Base-by-base conservation (phyloP, 1,284 basidiomycete species). In the Chalciporus piperatoides region DNA sequence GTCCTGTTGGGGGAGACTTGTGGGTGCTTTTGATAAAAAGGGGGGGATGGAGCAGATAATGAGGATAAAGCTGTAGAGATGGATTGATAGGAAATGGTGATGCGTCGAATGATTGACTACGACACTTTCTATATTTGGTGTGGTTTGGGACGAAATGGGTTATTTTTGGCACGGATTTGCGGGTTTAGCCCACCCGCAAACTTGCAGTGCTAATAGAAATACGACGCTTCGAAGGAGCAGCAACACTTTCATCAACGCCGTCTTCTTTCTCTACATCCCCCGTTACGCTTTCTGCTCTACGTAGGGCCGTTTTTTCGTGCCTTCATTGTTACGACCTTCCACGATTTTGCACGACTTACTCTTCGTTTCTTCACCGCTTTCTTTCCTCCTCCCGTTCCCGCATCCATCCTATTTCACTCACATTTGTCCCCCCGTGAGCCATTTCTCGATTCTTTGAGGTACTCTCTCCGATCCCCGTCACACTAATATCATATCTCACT, bases 281-380 rank as follows among this genome's bases (percentile, higher is more conserved):
- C 60, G 56, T 62, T 64, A 55, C 65, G 55, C 65, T 64, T 68
- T 69, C 69, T 51, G 59, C 56, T 55, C 52, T 45, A 21, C 56
- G 51, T 52, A 58, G 59, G 60, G 62, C 64, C 63, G 62, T 64
- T 64, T 42, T 41, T 57, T 57, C 17, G 63, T 55, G 56, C 64
- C 67, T 67, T 67, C 68, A 68, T 68, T 79, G 81, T 78, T 64
- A 86, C 84, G 84, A 86, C 82, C 76, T 71, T 71, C 71, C 73
- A 83, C 81, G 80, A 83, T 74, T 73, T 72, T 74, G 72, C 75
- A 83, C 81, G 81, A 82, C 80, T 68, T 69, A 67, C 69, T 68
- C 67, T 65, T 65, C 67, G 63, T 53, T 54, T 55, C 45, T 54
- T 51, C 51, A 60, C 57, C 54, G 56, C 55, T 64, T 60, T 59